A percentile compares a stretch with the other conserved stretches of the same genome.
Evolutionary conservation across 2,329 filamentous ascomycete species (phyloP).

Genomic region (Aspergillus chevalieri): DNA sequence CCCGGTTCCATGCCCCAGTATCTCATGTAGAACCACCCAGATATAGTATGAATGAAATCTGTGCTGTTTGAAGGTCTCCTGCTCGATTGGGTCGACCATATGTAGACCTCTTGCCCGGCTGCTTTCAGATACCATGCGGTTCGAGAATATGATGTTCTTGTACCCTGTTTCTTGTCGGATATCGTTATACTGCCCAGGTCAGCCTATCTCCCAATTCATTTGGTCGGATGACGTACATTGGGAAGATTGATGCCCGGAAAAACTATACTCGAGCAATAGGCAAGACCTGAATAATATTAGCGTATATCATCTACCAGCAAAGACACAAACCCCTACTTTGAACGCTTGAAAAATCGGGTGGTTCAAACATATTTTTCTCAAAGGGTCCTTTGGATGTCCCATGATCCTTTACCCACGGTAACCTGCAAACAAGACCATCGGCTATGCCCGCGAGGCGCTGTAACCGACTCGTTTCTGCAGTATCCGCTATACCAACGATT

Average conservation of each 20-base stretch:
- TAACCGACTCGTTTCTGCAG: slow-evolving; percentile 16
- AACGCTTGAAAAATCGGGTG: slow-evolving; percentile 15
- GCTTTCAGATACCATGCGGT: slow-evolving; percentile 35
- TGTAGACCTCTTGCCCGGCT: slow-evolving; percentile 8
- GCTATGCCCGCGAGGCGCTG: slow-evolving; percentile 6
- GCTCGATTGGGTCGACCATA: slow-evolving; percentile 7
- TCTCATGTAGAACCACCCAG: slow-evolving; percentile 42
- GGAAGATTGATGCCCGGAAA: slow-evolving; percentile 41
- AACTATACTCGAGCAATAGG: slow-evolving; percentile 41
- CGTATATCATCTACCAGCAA: too few relatives aligned
- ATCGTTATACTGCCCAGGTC: slow-evolving; percentile 66
- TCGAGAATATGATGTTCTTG: slow-evolving; percentile 71
- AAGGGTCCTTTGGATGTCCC: slow-evolving; percentile 34
- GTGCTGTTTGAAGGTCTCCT: slow-evolving; percentile 5
- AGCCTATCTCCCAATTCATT: too few relatives aligned
- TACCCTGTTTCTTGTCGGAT: slow-evolving; percentile 79
- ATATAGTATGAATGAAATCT: slow-evolving; percentile 25
- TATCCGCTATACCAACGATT: slow-evolving; percentile 30
- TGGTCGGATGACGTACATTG: too few relatives aligned
- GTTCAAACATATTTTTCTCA: slow-evolving; percentile 18
- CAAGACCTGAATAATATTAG: too few relatives aligned
- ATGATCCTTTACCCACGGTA: slow-evolving; percentile 25
- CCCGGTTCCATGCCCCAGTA: slow-evolving; percentile 60
- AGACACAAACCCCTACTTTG: too few relatives aligned
- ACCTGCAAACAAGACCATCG: slow-evolving; percentile 6